phyloP scores from a whole-genome alignment of 176 grass and related monocot genomes.

The Avena eriantha region DNA sequence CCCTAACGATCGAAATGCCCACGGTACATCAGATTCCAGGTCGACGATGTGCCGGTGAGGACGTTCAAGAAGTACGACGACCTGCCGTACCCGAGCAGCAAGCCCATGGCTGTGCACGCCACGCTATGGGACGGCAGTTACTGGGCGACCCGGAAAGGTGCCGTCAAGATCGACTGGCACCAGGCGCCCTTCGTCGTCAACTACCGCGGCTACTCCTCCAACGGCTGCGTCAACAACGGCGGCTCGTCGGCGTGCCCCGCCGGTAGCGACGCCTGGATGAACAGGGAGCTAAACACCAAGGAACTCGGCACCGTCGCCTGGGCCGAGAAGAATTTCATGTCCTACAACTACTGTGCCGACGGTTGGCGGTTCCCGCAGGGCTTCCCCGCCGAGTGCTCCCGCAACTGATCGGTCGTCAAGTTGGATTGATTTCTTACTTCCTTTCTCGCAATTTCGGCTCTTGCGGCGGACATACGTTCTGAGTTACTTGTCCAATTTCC shows the following conservation, averaged over 20 bases:
- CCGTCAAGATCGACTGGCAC: constrained; percentile 64
- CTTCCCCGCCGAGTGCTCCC: constrained; percentile 52
- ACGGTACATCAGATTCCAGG: constrained; percentile 51
- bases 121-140: constrained; percentile 80
- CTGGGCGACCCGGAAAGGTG: constrained; percentile 70
- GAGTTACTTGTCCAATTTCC: not conserved
- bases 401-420: not conserved
- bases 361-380: constrained; percentile 47
- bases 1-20: not conserved
- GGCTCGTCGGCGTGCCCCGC: constrained; percentile 47
- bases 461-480: not conserved
- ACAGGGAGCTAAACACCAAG: not conserved
- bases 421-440: not conserved
- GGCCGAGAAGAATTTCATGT: constrained; percentile 47
- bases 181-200: constrained; percentile 60
- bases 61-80: constrained; percentile 62
- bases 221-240: constrained; percentile 47
- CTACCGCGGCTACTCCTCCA: constrained; percentile 47
- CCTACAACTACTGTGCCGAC: constrained; percentile 52
- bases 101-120: constrained; percentile 74
- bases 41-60: constrained; percentile 65
- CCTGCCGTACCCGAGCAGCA: constrained; percentile 55
- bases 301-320: constrained; percentile 41
- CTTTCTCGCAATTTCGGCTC: not conserved
- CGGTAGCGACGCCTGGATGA: constrained; percentile 38